A percentile compares a stretch with the other conserved stretches of the same genome.
phyloP scores from a whole-genome alignment of 2,329 filamentous ascomycete genomes.

The Phaeosphaeria sp. region DNA sequence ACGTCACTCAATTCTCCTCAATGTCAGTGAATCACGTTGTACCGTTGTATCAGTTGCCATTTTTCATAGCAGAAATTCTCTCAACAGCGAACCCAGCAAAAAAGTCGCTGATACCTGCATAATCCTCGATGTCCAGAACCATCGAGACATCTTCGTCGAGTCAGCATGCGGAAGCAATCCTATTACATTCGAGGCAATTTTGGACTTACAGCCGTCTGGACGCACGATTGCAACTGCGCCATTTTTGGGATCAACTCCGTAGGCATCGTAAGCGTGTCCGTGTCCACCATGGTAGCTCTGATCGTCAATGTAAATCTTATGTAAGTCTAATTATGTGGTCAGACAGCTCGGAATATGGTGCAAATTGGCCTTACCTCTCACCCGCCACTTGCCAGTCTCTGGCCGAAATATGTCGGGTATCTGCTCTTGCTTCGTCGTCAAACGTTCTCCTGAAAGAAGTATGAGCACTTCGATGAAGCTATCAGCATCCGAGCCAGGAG shows the following conservation, averaged over 20 bases:
- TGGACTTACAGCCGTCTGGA: constrained; percentile 1
- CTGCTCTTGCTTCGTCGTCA: neutral
- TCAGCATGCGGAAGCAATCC: neutral
- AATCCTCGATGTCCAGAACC: constrained; percentile 1
- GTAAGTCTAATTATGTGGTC: neutral
- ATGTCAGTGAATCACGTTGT: too few relatives aligned
- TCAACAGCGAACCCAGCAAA: constrained; percentile 1
- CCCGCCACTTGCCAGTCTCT: constrained; percentile 1
- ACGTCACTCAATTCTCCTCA: too few relatives aligned
- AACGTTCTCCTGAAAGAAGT: constrained; percentile 1
- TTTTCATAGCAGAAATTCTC: neutral
- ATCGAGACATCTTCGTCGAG: neutral
- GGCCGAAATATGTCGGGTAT: neutral
- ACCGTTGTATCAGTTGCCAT: neutral
- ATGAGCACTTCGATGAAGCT: constrained; percentile 1
- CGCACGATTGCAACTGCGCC: neutral
- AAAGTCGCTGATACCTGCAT: constrained; percentile 1
- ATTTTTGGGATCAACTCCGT: neutral
- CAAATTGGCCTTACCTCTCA: constrained; percentile 1
- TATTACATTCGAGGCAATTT: neutral
- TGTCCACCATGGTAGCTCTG: neutral
- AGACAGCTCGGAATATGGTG: neutral
- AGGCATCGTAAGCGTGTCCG: neutral
- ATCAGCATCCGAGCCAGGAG: neutral
- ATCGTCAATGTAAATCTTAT: constrained; percentile 1